Evolutionary conservation across 1,284 basidiomycete genomes (phyloP).

Genomic region (Athelia sp.): DNA sequence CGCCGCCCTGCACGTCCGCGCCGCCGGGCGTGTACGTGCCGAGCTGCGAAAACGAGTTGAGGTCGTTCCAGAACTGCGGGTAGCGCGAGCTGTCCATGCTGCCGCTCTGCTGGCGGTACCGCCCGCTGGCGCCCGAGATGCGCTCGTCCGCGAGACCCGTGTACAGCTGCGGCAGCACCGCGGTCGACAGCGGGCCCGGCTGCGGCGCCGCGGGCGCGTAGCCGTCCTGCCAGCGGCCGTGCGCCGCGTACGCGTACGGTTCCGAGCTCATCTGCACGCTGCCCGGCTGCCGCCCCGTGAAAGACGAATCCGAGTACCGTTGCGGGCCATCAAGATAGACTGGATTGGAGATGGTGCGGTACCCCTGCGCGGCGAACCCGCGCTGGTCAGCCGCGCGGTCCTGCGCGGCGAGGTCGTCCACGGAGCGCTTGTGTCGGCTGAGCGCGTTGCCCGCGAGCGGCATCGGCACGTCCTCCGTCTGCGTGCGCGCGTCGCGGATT

Average conservation of each 20-base stretch:
- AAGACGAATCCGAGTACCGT: slow-evolving; percentile 3
- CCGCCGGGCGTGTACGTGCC: slow-evolving; percentile 22
- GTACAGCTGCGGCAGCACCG: slow-evolving; percentile 64
- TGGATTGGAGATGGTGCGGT: slow-evolving; percentile 4
- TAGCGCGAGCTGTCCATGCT: slow-evolving; percentile 23
- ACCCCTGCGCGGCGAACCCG: slow-evolving; percentile 10
- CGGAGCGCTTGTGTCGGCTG: slow-evolving; percentile 33
- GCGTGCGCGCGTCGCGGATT: slow-evolving; percentile 58
- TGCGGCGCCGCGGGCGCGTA: slow-evolving; percentile 29
- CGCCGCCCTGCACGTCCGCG: neutral
- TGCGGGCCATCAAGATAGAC: neutral
- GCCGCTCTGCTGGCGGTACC: neutral
- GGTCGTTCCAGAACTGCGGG: slow-evolving; percentile 61
- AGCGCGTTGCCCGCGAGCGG: slow-evolving; percentile 11
- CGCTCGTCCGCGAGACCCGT: slow-evolving; percentile 55
- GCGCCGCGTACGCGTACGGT: slow-evolving; percentile 28
- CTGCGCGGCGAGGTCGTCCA: slow-evolving; percentile 23
- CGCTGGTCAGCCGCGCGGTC: neutral
- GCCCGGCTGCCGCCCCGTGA: slow-evolving; percentile 2
- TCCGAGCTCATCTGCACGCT: slow-evolving; percentile 6
- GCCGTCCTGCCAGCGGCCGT: slow-evolving; percentile 48
- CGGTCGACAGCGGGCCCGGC: slow-evolving; percentile 49
- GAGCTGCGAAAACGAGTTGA: slow-evolving; percentile 51
- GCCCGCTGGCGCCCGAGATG: slow-evolving; percentile 5
- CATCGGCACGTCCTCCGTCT: slow-evolving; percentile 24